Evolutionary conservation across 352 stramenopile genomes (phyloP).

Genomic region (Globisporangium splendens): DNA sequence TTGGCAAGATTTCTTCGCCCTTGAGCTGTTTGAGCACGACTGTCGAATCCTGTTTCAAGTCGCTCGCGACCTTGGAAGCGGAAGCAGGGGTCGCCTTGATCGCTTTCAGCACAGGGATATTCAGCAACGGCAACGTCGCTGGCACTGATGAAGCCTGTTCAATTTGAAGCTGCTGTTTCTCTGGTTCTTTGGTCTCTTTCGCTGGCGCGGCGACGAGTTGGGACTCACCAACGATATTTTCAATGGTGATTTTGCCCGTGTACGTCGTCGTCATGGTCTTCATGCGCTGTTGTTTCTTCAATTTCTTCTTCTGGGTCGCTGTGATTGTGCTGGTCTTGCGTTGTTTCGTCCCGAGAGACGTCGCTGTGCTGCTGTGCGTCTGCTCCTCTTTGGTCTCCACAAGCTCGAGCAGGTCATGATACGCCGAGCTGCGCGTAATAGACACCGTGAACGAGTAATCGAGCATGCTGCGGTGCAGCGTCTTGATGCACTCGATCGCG

Average conservation of each 20-base stretch:
- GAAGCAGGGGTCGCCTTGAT: background rate
- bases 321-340: constrained; percentile 1
- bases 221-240: background rate
- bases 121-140: too few species aligned
- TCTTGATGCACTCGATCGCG: constrained; percentile 12
- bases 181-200: background rate
- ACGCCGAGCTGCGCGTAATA: constrained; percentile 9
- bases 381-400: constrained; percentile 6
- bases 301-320: constrained; percentile 4
- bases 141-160: too few species aligned
- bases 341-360: background rate
- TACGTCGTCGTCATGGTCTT: constrained; percentile 5
- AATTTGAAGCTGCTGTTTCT: background rate
- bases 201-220: background rate
- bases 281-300: constrained; percentile 7
- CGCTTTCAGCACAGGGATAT: constrained; percentile 2
- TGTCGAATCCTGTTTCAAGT: constrained; percentile 7
- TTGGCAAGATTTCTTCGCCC: constrained; percentile 7
- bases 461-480: constrained; percentile 17
- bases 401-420: constrained; percentile 12
- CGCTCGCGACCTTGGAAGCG: background rate
- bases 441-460: constrained; percentile 18
- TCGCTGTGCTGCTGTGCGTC: background rate
- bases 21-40: constrained; percentile 11
- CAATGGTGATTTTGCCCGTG: constrained; percentile 10